Percentiles rank a stretch among this genome's conserved stretches.
Conservation (phyloP, 2,329 filamentous ascomycete genomes). For the Zasmidium citrigriseum region DNA sequence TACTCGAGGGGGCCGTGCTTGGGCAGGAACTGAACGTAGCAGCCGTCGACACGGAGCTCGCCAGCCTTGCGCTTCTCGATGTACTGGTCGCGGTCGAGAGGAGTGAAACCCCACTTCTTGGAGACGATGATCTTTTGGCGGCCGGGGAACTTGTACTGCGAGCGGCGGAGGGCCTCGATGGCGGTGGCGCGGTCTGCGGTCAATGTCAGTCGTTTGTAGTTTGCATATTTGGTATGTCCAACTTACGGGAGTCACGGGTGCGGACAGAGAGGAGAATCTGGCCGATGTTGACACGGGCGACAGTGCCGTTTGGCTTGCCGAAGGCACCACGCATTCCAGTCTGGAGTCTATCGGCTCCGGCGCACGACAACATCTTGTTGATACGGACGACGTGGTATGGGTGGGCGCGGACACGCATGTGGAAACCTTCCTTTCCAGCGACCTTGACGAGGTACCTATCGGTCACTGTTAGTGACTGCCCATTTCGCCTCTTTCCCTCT, state of each 20-base stretch:
- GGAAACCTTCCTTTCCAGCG: conserved; percentile 71
- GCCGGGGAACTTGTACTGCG: conserved; percentile 99
- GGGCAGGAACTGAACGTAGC: conserved; percentile 98
- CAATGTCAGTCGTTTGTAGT: conserved; percentile 19
- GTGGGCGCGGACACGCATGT: conserved; percentile 79
- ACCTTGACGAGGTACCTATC: conserved; percentile 67
- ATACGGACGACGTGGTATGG: conserved; percentile 99
- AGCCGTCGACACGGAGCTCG: conserved; percentile 94
- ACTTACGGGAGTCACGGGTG: conserved; percentile 88
- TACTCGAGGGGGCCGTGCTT: conserved; percentile 83
- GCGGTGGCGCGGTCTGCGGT: conserved; percentile 77
- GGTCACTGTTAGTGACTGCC: conserved; percentile 18
- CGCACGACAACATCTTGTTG: conserved; percentile 99
- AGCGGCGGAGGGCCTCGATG: conserved; percentile 97
- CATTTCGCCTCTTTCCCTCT: conserved; percentile 7
- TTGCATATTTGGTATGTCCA: background rate
- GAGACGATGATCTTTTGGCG: conserved; percentile 99
- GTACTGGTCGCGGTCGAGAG: conserved; percentile 96
- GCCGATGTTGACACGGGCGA: conserved; percentile 99
- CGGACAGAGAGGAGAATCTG: conserved; percentile 98
- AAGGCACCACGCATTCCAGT: conserved; percentile 99
- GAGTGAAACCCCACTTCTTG: conserved; percentile 99
- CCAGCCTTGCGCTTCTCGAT: conserved; percentile 91
- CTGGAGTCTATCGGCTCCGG: conserved; percentile 99
- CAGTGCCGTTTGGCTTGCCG: conserved; percentile 98